A percentile compares a stretch with the other conserved stretches of the same genome.
phyloP scores from a whole-genome alignment of 257 asterid genomes.

The Scutellaria minor region DNA sequence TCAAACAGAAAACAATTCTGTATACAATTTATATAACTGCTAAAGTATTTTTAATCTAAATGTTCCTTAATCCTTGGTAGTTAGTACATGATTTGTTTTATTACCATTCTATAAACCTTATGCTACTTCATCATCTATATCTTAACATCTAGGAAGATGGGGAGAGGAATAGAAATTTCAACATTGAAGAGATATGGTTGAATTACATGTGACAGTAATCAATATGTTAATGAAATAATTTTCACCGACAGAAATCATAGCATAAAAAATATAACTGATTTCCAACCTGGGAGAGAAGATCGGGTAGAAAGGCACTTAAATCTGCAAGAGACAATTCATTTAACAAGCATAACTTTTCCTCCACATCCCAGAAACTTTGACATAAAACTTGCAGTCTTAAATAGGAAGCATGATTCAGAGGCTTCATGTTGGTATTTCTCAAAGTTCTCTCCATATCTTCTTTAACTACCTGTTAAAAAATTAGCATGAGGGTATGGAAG shows the following conservation, averaged over 20 bases:
- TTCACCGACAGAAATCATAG: constrained; percentile 24
- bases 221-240: not conserved
- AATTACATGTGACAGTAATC: constrained; percentile 14
- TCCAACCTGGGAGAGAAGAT: constrained; percentile 89
- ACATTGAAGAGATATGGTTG: too few relatives aligned
- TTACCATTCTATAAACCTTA: too few relatives aligned
- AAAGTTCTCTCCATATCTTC: constrained; percentile 88
- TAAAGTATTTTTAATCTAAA: not conserved
- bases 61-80: not conserved
- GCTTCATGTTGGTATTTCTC: constrained; percentile 97
- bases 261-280: constrained; percentile 22
- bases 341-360: constrained; percentile 76
- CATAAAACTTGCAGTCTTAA: constrained; percentile 89
- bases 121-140: not conserved
- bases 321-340: constrained; percentile 72
- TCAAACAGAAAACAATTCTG: not conserved
- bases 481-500: constrained; percentile 38
- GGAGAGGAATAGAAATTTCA: not conserved
- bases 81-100: too few relatives aligned
- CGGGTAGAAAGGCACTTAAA: constrained; percentile 73
- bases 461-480: constrained; percentile 77
- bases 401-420: constrained; percentile 84
- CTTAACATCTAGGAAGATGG: not conserved
- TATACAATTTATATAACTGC: constrained; percentile 1
- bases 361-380: constrained; percentile 88